phyloP scores from a whole-genome alignment of 768 basidiomycete genomes.

The Myochromella boudieri region DNA sequence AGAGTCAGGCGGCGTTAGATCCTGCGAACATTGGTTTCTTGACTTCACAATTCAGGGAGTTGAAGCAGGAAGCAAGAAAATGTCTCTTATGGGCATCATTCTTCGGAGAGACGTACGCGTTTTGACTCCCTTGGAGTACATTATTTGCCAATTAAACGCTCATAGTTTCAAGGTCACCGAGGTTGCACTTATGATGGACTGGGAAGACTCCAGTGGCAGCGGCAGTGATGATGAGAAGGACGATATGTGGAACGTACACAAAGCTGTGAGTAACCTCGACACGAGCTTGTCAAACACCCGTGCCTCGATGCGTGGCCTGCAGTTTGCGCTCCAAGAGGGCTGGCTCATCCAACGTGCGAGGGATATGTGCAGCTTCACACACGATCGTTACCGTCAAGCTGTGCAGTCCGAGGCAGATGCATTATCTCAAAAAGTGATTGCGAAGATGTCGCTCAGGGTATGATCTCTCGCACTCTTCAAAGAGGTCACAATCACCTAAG shows the following conservation, averaged over 20 bases:
- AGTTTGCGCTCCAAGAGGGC: slow-evolving; percentile 66
- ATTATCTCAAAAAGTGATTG: slow-evolving; percentile 46
- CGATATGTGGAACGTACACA: slow-evolving; percentile 52
- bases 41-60: slow-evolving; percentile 54
- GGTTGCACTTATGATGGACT: slow-evolving; percentile 71
- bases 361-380: slow-evolving; percentile 76
- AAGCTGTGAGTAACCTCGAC: slow-evolving; percentile 49
- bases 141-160: neutral
- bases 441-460: slow-evolving; percentile 73
- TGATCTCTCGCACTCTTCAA: slow-evolving; percentile 11
- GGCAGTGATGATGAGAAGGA: slow-evolving; percentile 52
- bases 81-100: slow-evolving; percentile 73
- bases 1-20: slow-evolving; percentile 52
- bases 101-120: slow-evolving; percentile 66
- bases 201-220: slow-evolving; percentile 59
- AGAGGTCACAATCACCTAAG: no score
- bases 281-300: slow-evolving; percentile 42
- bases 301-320: slow-evolving; percentile 66
- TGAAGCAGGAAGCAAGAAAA: slow-evolving; percentile 63
- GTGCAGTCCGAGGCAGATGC: slow-evolving; percentile 58
- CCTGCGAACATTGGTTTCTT: slow-evolving; percentile 66
- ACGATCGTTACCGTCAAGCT: slow-evolving; percentile 75
- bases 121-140: neutral
- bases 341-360: slow-evolving; percentile 73
- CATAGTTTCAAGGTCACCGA: slow-evolving; percentile 72